Evolutionary conservation across 2,329 filamentous ascomycete genomes (phyloP), one percentile per base, ranked within the genome.

Genomic region (Cytospora chrysosperma): DNA sequence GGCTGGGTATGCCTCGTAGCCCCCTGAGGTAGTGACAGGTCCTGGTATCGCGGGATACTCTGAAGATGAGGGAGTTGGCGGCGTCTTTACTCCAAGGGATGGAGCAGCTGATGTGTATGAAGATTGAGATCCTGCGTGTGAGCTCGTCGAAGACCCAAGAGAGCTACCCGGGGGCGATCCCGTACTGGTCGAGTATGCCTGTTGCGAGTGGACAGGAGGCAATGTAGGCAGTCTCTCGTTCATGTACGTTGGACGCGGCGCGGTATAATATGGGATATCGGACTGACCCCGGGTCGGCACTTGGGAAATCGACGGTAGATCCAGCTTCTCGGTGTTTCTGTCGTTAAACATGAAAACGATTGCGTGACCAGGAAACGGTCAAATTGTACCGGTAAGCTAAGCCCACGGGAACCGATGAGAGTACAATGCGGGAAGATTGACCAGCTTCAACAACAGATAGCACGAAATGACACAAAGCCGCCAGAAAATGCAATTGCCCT

Each of bases 281-380:
- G 85, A 83, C 75, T 84, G 83, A 82, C 88, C 89, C 86, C 90
- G 88, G 85, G 88, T 86, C 79, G 91, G 88, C 81, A 91, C 86
- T 82, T 91, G 88, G 75, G 90, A 90, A 75, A 93, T 90, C 80
- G 91, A 91, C 81, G 91, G 90, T 78, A 93, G 88, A 91, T 93
- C 92, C 92, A 96, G 92, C 84, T 93, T 95, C 89, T 86, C 91
- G 91, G 87, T 89, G 80, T 86, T 81, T 50, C 58, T 62, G 63
- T 52, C 64, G 64, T 61, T 61, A 47, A 67, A 58, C 61, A 61
- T 60, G 56, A 63, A 64, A 64, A 58, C 52, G 37, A 56, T 53
- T 61, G 59, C 54, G 57, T 64, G 64, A 61, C 64, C 57, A 26
- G 56, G 40, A 40, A 34, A 27, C 50, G 63, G 63, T 59, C 63